Evolutionary conservation across 1,139 yeast species (phyloP).

Genomic region (Hansenula lynferdii): DNA sequence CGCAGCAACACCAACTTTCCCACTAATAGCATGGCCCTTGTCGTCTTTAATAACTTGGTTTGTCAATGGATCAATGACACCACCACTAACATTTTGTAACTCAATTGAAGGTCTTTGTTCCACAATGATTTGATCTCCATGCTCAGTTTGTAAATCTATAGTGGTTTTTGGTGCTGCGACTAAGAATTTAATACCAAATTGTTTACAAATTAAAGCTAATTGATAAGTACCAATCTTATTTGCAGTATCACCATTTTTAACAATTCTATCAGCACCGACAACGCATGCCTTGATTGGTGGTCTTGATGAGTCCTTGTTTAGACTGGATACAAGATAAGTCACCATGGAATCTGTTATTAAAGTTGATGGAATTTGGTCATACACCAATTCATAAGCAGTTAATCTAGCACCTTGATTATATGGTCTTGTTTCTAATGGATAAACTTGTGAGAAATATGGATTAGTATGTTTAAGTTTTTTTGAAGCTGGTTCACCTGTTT

Average conservation of each 20-base stretch:
- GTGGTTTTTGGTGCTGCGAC: constrained; percentile 97
- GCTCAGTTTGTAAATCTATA: constrained; percentile 59
- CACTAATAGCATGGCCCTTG: constrained; percentile 36
- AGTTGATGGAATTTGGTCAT: constrained; percentile 84
- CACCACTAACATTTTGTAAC: constrained; percentile 74
- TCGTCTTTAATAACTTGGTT: constrained; percentile 28
- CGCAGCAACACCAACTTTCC: constrained; percentile 79
- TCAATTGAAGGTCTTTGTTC: constrained; percentile 86
- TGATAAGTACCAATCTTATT: constrained; percentile 97
- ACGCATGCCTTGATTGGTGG: constrained; percentile 77
- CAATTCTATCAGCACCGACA: constrained; percentile 98
- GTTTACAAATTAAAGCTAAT: constrained; percentile 63
- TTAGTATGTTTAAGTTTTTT: constrained; percentile 25
- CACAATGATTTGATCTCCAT: constrained; percentile 73
- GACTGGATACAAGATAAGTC: constrained; percentile 54
- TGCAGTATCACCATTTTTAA: constrained; percentile 89
- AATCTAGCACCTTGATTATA: constrained; percentile 94
- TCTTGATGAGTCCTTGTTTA: constrained; percentile 19
- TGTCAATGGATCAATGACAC: constrained; percentile 32
- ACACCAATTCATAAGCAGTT: constrained; percentile 85
- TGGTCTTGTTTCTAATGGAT: constrained; percentile 92
- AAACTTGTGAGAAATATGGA: constrained; percentile 54
- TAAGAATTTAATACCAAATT: constrained; percentile 61
- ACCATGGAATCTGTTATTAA: constrained; percentile 92
- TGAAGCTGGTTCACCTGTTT: constrained; percentile 23